phyloP scores from a whole-genome alignment of 2,329 filamentous ascomycete species.

The Ilyonectria sp. region DNA sequence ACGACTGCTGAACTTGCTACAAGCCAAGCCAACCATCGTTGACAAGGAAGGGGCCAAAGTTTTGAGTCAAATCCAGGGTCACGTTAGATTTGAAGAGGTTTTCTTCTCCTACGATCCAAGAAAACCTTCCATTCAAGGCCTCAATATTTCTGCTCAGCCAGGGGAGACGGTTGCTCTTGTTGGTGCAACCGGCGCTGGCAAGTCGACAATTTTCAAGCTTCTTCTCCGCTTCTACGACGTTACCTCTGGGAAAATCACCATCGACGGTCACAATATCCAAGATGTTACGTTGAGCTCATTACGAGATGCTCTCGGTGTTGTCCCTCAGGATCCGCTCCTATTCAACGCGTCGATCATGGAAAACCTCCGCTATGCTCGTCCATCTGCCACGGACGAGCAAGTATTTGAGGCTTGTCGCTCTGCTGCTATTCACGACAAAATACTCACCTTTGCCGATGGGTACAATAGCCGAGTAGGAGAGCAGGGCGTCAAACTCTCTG shows the following conservation, averaged over 20 bases:
- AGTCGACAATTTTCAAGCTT: conserved; percentile 74
- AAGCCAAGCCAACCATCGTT: conserved; percentile 69
- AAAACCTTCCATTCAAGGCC: conserved; percentile 64
- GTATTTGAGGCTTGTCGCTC: conserved; percentile 72
- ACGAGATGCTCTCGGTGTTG: conserved; percentile 72
- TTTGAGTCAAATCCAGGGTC: conserved; percentile 62
- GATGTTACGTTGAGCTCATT: conserved; percentile 71
- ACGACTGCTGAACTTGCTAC: conserved; percentile 69
- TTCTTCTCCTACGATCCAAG: conserved; percentile 69
- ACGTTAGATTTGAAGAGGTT: conserved; percentile 69
- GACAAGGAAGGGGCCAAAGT: conserved; percentile 62
- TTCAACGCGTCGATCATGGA: conserved; percentile 77
- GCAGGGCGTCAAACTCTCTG: conserved; percentile 63
- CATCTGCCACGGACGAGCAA: conserved; percentile 73
- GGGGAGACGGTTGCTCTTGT: conserved; percentile 73
- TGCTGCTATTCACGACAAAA: conserved; percentile 76
- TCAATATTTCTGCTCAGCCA: conserved; percentile 64
- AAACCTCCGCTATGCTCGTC: conserved; percentile 75
- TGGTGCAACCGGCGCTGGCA: conserved; percentile 74
- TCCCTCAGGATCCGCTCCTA: conserved; percentile 75
- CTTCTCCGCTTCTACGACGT: conserved; percentile 74
- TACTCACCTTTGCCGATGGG: conserved; percentile 69
- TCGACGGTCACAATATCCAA: conserved; percentile 73
- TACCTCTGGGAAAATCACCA: conserved; percentile 65
- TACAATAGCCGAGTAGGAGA: conserved; percentile 65